Evolutionary conservation across 495 filamentous ascomycete species (phyloP), one percentile per base, ranked within the genome.

Genomic region (Hyphodiscus hymeniophilus): DNA sequence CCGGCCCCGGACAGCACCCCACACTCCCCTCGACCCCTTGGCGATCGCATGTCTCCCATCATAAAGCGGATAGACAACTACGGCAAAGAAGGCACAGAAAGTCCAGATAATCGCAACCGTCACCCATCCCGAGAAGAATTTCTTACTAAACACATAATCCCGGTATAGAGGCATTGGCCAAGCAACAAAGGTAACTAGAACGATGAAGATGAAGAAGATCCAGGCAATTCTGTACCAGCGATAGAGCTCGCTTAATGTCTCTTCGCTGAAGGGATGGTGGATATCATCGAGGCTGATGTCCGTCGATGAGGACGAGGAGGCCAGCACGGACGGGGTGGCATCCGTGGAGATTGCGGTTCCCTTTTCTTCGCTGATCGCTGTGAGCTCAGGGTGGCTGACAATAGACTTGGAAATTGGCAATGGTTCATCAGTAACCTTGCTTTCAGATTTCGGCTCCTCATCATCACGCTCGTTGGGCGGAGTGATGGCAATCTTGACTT

Each of bases 21-120:
- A 61, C 18, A 63, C 36, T 6, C 60, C 60, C 11, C 47, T 40
- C 0, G 38, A 26, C 12, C 51, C 60, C 1, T 32, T 56, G 13
- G 46, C 56, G 38, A 65, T 63, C n/a, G 40, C 61, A 6, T 48
- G 42, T 23, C 67, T 45, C 20, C 67, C 67, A 54, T 73, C 71
- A 36, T 67, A 69, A 11, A 74, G 51, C 7, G 71, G 71, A 50
- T 63, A 73, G 2, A 72, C 48, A 1, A 71, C 68, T 0, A 70
- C 71, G 0, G 63, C 62, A 12, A 63, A 59, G 34, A 73, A 63
- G 4, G 68, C 66, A 33, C 56, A 54, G 48, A 70, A 74, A 39
- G 65, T 62, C 70, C 71, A 74, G 10, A 71, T 62, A n/a, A 72
- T 68, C 0, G 66, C 60, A 0, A 74, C 65, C 0, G 63, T 66